Evolutionary conservation across 805 yeast genomes (phyloP), one percentile per base, ranked within the genome.

Genomic region (Lipomyces mesembrius): DNA sequence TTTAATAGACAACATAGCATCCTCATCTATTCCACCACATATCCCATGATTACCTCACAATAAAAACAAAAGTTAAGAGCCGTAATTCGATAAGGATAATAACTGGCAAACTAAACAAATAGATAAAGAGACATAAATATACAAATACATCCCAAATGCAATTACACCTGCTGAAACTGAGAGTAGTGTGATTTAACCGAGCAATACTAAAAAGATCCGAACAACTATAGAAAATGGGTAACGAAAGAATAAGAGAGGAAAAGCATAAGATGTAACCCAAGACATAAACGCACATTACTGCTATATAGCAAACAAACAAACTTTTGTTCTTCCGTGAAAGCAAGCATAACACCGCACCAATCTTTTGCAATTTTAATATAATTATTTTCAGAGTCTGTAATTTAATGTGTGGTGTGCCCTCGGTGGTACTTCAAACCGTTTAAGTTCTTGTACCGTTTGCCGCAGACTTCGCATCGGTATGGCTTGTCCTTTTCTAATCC

Each of bases 401-500:
- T 57, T 63, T 78, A 93, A 82, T 94, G 98, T 55, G 98, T 94
- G n/a, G 98, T 88, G 79, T 95, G 99, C 27, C 97, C 98, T 74
- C 98, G 86, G 79, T 95, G 99, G 78, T 95, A 95, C 79, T 95
- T 95, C 78, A 95, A 83, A 34, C 99, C 99, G 78, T 95, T 95
- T 75, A 95, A 82, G 76, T 95, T 95, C 83, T 95, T 95, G 81
- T 95, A 95, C 65, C 99, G 83, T 80, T 94, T 95, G 66, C 98
- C 98, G 80, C 99, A 95, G 55, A 94, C 97, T 80, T 95, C 98
- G 80, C 99, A 95, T 76, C 98, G 85, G 78, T 94, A 95, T 51
- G 99, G 99, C 81, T 95, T 95, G 81, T 95, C 99, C 82, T 92
- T 93, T 78, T 95, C 99, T 85, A 92, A 85, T 27, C 93, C 97